These are phyloP conservation scores for Narthecium ossifragum DNA, from an alignment of 106 monocot genomes.

Conservation along the genomic window DNA sequence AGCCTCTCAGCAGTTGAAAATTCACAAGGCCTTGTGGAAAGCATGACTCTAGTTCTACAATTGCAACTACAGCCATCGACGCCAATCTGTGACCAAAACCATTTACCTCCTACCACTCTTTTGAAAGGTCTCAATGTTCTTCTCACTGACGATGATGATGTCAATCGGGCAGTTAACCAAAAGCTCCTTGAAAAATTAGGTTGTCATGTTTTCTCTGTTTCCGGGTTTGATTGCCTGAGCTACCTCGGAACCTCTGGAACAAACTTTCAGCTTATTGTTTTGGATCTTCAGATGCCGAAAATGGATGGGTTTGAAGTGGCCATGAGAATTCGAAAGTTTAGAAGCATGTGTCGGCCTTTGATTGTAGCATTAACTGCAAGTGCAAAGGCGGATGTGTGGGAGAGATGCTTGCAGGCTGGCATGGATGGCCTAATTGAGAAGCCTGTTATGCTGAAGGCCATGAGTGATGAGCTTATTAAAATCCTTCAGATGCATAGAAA, in stretches of 20 bases:
- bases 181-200: conserved; percentile 45
- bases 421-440: conserved; percentile 37
- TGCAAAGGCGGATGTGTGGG: conserved; percentile 26
- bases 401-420: conserved; percentile 29
- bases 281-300: conserved; percentile 24
- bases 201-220: conserved; percentile 28
- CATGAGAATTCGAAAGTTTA: conserved; percentile 20
- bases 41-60: conserved; percentile 24
- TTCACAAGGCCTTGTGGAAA: conserved; percentile 23
- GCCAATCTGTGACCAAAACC: conserved; percentile 3
- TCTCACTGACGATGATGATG: conserved; percentile 21
- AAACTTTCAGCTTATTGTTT: conserved; percentile 27
- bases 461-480: conserved; percentile 10
- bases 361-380: conserved; percentile 32
- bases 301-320: conserved; percentile 31
- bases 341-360: conserved; percentile 19
- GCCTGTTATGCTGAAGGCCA: conserved; percentile 13
- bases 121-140: conserved; percentile 37
- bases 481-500: conserved; percentile 5
- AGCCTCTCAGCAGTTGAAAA: conserved; percentile 29
- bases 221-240: conserved; percentile 26
- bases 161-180: conserved; percentile 24
- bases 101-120: not conserved
- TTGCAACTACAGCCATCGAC: conserved; percentile 19
- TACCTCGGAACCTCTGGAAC: conserved; percentile 9